phyloP scores from a whole-genome alignment of 2,329 filamentous ascomycete species.

The Exophiala calicioides region DNA sequence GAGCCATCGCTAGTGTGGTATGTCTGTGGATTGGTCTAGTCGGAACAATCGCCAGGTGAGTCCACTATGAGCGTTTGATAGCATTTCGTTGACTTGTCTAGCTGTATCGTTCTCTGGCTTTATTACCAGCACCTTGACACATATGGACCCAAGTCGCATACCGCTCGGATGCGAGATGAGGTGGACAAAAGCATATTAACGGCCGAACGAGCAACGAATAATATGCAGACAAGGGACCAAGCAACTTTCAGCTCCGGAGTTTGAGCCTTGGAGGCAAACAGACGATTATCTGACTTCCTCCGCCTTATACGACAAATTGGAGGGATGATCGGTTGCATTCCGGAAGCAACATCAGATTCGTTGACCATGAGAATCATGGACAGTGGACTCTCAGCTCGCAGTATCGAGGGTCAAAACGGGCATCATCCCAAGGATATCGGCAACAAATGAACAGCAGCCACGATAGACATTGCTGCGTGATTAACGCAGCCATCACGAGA shows the following conservation, averaged over 20 bases:
- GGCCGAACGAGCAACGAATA: constrained; percentile 5
- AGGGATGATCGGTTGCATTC: too few species aligned
- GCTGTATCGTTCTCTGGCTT: constrained; percentile 25
- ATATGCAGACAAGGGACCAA: constrained; percentile 15
- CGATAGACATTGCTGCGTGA: too few species aligned
- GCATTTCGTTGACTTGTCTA: constrained; percentile 2
- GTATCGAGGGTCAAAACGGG: too few species aligned
- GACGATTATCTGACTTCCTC: too few species aligned
- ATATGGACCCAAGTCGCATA: constrained; percentile 24
- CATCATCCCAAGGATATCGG: too few species aligned
- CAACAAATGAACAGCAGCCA: too few species aligned
- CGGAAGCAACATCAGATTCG: too few species aligned
- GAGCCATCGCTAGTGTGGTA: constrained; percentile 54
- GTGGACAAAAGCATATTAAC: constrained; percentile 20
- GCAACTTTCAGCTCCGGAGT: constrained; percentile 6
- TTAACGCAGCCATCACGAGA: too few species aligned
- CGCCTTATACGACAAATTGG: too few species aligned
- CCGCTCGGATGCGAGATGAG: constrained; percentile 23
- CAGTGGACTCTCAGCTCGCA: too few species aligned
- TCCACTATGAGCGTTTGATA: neutral
- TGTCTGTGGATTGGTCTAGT: constrained; percentile 57
- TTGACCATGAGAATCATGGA: too few species aligned
- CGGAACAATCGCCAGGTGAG: constrained; percentile 44
- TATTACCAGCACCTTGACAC: constrained; percentile 26
- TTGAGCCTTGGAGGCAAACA: too few species aligned